phyloP scores from a whole-genome alignment of 352 stramenopile genomes.

The Phytopythium delawarense region DNA sequence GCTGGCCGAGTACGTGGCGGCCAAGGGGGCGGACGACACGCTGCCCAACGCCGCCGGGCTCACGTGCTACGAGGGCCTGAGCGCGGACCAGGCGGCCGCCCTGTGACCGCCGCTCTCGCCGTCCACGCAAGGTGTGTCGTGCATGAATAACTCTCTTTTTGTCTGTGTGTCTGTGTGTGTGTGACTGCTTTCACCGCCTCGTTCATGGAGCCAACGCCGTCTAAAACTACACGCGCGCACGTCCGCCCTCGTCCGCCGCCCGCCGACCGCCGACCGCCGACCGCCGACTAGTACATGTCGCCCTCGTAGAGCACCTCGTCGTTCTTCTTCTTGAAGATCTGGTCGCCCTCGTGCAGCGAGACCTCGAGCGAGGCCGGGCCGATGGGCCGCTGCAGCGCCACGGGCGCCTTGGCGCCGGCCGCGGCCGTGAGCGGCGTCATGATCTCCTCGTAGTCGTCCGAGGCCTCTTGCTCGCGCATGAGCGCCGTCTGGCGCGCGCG shows the following conservation, averaged over 20 bases:
- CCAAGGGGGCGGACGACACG: constrained; percentile 92
- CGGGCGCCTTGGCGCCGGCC: constrained; percentile 56
- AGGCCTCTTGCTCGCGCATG: constrained; percentile 85
- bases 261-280: background rate
- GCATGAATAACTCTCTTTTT: background rate
- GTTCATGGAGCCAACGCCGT: background rate
- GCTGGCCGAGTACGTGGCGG: constrained; percentile 92
- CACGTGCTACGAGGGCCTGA: constrained; percentile 94
- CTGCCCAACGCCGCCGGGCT: constrained; percentile 89
- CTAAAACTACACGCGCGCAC: constrained; percentile 1
- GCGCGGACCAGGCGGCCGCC: constrained; percentile 35
- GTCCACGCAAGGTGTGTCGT: background rate
- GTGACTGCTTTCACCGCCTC: too few species aligned
- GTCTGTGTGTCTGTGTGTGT: background rate
- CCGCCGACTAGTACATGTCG: constrained; percentile 75
- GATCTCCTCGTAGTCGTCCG: constrained; percentile 89
- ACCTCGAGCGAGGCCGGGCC: constrained; percentile 66
- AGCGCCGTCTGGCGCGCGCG: constrained; percentile 77
- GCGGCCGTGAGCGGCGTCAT: constrained; percentile 83
- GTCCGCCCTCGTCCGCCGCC: too few species aligned
- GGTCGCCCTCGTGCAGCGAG: constrained; percentile 82
- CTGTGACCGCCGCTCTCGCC: constrained; percentile 19
- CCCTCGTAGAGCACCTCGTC: constrained; percentile 86
- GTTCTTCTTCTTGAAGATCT: constrained; percentile 85
- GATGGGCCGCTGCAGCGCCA: constrained; percentile 59